Evolutionary conservation across 306 rosid species (phyloP).

Genomic region (barrel medic (Medicago truncatula)): MtrunA17r5.0-ANR NC_053045.1:37902501-37903000

Average conservation of each 20-base stretch:
- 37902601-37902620: too few species aligned
- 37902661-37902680: neutral
- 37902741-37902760: neutral
- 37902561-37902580: too few species aligned
- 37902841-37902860: neutral
- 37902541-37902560: too few species aligned
- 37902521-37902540: too few species aligned
- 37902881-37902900: neutral
- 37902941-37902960: constrained; percentile 7
- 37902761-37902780: neutral
- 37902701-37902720: neutral
- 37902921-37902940: too few species aligned
- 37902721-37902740: neutral
- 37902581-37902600: too few species aligned
- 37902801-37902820: too few species aligned
- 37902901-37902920: neutral
- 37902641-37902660: neutral
- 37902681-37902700: neutral
- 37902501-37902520: too few species aligned
- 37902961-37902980: neutral
- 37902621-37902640: too few species aligned
- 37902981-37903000: neutral
- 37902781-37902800: neutral
- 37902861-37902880: neutral
- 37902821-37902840: neutral